phyloP scores from a whole-genome alignment of 345 rosid species.

The Syzygium grande region DNA sequence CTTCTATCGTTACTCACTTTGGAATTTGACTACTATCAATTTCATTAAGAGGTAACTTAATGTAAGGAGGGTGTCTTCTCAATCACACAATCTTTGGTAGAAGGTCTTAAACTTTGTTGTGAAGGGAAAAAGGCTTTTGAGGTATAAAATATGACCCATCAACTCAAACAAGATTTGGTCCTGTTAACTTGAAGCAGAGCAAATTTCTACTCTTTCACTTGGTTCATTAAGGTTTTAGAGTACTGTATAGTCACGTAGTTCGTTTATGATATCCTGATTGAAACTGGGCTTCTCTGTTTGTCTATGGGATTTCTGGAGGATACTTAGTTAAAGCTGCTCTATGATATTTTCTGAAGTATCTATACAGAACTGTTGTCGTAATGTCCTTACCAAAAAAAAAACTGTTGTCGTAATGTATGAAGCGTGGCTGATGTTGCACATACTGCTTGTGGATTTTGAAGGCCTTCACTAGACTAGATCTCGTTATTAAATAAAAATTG shows the following conservation, averaged over 20 bases:
- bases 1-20: background rate
- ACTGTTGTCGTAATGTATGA: background rate
- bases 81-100: background rate
- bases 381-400: no score
- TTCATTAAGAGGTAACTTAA: background rate
- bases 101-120: background rate
- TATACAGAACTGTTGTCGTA: background rate
- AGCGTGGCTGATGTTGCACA: background rate
- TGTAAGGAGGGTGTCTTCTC: background rate
- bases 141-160: background rate
- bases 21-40: background rate
- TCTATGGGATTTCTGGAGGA: background rate
- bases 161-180: background rate
- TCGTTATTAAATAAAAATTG: background rate
- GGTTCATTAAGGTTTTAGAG: background rate
- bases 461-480: background rate
- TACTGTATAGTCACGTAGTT: background rate
- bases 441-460: background rate
- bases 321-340: background rate
- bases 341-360: background rate
- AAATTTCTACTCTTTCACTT: background rate
- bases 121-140: background rate
- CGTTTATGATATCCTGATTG: background rate
- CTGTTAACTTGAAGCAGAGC: background rate
- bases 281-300: background rate